phyloP scores from a whole-genome alignment of 495 filamentous ascomycete genomes.

The Penicillium goetzii region DNA sequence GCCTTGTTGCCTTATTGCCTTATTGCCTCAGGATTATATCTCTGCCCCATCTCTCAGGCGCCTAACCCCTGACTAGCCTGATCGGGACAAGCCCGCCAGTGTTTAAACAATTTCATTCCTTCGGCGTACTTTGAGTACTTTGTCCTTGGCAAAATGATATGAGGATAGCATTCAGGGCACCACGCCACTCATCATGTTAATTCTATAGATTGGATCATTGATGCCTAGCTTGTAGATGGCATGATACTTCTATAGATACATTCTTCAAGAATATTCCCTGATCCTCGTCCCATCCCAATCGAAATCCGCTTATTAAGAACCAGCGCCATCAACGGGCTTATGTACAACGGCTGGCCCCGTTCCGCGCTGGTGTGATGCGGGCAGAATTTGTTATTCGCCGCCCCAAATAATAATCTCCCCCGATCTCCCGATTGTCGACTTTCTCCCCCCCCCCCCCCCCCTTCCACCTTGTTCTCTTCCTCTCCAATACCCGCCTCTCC shows the following conservation, averaged over 20 bases:
- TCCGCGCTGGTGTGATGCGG: slow-evolving; percentile 49
- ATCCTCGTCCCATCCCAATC: background rate
- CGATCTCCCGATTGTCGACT: background rate
- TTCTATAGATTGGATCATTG: background rate
- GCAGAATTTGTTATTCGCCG: slow-evolving; percentile 35
- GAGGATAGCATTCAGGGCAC: background rate
- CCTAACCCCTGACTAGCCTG: slow-evolving; percentile 5
- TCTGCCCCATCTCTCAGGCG: background rate
- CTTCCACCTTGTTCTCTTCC: slow-evolving; percentile 15
- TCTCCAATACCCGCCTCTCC: slow-evolving; percentile 5
- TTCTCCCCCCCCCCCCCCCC: slow-evolving; percentile 3
- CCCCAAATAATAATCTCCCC: slow-evolving; percentile 13
- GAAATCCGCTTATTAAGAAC: slow-evolving; percentile 26
- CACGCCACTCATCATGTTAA: background rate
- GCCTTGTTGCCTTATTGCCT: slow-evolving; percentile 19
- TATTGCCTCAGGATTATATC: slow-evolving; percentile 1
- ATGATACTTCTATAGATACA: background rate
- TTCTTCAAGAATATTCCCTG: background rate
- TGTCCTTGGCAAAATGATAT: background rate
- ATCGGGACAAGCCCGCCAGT: background rate
- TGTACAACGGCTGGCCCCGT: slow-evolving; percentile 40
- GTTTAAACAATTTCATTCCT: background rate
- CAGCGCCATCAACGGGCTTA: slow-evolving; percentile 9
- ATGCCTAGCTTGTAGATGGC: background rate
- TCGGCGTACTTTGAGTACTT: slow-evolving; percentile 7